A percentile compares a stretch with the other conserved stretches of the same genome.
These are phyloP conservation scores for Castanea sativa DNA, from an alignment of 306 rosid species.

Conservation along the genomic window DNA sequence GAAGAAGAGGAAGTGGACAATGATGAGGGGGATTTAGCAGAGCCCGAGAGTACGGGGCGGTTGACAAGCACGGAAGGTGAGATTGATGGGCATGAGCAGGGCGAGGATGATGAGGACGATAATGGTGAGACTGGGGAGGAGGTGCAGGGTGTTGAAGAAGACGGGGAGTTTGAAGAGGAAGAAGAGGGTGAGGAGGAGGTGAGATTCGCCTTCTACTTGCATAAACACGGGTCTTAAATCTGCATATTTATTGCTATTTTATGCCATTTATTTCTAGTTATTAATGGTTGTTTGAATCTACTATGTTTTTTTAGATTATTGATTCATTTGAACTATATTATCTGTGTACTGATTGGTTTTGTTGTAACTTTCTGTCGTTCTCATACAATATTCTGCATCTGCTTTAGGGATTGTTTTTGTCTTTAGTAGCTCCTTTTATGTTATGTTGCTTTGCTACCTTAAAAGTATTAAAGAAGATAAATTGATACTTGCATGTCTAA, in stretches of 20 bases:
- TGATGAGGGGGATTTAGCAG: conserved; percentile 67
- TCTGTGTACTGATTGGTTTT: too few species aligned
- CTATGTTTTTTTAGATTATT: conserved; percentile 10
- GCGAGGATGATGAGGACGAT: conserved; percentile 88
- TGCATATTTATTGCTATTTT: neutral
- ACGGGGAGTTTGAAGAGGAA: conserved; percentile 65
- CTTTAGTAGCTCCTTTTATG: neutral
- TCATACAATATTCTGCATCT: neutral
- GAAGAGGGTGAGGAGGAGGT: conserved; percentile 71
- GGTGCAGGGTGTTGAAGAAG: conserved; percentile 57
- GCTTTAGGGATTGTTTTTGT: neutral
- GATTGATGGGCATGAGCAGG: conserved; percentile 92
- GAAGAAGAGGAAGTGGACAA: conserved; percentile 87
- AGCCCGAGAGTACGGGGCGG: conserved; percentile 60
- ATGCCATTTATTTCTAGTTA: neutral
- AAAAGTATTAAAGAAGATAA: neutral
- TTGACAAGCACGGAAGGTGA: conserved; percentile 75
- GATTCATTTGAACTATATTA: too few species aligned
- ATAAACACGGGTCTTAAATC: neutral
- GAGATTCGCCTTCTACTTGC: conserved; percentile 31
- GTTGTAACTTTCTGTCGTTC: neutral
- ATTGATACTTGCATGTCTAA: neutral
- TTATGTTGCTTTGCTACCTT: neutral
- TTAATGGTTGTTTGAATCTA: neutral
- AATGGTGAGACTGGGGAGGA: conserved; percentile 88